These are phyloP conservation scores for Trypanosoma congolense DNA, from an alignment of 208 protist species.

Conservation along the genomic window DNA sequence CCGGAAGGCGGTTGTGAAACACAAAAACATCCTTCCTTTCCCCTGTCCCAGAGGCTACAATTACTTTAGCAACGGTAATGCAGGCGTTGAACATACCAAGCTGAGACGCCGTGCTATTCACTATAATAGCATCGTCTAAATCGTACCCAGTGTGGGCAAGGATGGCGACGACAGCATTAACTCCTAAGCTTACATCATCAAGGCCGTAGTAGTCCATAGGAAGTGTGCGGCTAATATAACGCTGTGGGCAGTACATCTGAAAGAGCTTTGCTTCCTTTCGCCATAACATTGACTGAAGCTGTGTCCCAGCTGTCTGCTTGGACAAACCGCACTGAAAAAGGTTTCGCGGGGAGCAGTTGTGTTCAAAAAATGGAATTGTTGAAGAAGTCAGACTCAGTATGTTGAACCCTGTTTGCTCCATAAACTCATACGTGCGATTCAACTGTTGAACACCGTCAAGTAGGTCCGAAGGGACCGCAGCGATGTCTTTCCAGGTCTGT, in stretches of 20 bases:
- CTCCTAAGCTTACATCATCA: slow-evolving; percentile 97
- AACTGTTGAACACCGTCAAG: slow-evolving; percentile 71
- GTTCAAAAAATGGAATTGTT: slow-evolving; percentile 99
- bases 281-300: slow-evolving; percentile 88
- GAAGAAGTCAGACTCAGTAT: slow-evolving; percentile 96
- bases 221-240: slow-evolving; percentile 92
- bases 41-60: slow-evolving; percentile 47
- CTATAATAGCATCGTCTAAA: slow-evolving; percentile 99
- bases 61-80: slow-evolving; percentile 91
- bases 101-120: slow-evolving; percentile 98
- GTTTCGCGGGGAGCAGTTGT: slow-evolving; percentile 99
- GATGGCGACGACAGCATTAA: slow-evolving; percentile 99
- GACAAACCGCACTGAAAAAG: slow-evolving; percentile 99
- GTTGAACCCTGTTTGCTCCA: slow-evolving; percentile 93
- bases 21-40: slow-evolving; percentile 68
- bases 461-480: slow-evolving; percentile 81
- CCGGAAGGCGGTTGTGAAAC: slow-evolving; percentile 78
- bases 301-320: slow-evolving; percentile 99
- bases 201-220: slow-evolving; percentile 92
- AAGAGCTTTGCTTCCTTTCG: slow-evolving; percentile 99
- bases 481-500: slow-evolving; percentile 98
- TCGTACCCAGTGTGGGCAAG: slow-evolving; percentile 99
- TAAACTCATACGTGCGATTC: slow-evolving; percentile 88
- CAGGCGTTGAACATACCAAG: slow-evolving; percentile 96
- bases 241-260: slow-evolving; percentile 95